Conservation (phyloP, 2,329 filamentous ascomycete species). For the Fusarium lyarnte region DNA sequence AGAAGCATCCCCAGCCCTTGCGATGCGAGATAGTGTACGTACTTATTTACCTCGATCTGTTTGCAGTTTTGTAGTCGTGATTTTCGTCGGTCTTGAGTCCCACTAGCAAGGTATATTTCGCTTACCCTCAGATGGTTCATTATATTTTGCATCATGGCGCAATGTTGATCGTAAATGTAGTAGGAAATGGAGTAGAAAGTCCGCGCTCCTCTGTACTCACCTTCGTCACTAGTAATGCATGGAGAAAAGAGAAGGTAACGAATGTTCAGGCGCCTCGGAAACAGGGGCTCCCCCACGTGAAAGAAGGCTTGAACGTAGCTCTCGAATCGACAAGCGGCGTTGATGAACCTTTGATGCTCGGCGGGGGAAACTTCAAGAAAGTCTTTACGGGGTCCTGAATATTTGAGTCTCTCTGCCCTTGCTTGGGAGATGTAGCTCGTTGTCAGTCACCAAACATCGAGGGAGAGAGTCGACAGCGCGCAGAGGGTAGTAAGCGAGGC, state of each 20-base stretch:
- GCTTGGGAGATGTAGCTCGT: not conserved
- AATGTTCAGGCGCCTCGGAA: not conserved
- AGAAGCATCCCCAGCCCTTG: not conserved
- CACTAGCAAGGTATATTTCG: not conserved
- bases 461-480: not conserved
- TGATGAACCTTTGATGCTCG: not conserved
- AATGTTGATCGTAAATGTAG: not conserved
- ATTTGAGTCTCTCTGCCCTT: not conserved
- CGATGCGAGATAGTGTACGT: not conserved
- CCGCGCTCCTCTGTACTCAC: rapidly evolving
- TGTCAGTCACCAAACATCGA: not conserved
- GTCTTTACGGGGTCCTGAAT: no score
- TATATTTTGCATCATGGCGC: not conserved
- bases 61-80: not conserved
- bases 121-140: not conserved
- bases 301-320: not conserved
- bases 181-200: not conserved
- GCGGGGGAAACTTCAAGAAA: rapidly evolving
- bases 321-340: not conserved
- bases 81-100: not conserved
- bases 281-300: not conserved
- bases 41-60: not conserved
- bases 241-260: not conserved
- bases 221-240: rapidly evolving
- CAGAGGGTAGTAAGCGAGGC: not conserved